Base-by-base conservation (phyloP, 306 rosid genomes). In the Vicia villosa region DNA sequence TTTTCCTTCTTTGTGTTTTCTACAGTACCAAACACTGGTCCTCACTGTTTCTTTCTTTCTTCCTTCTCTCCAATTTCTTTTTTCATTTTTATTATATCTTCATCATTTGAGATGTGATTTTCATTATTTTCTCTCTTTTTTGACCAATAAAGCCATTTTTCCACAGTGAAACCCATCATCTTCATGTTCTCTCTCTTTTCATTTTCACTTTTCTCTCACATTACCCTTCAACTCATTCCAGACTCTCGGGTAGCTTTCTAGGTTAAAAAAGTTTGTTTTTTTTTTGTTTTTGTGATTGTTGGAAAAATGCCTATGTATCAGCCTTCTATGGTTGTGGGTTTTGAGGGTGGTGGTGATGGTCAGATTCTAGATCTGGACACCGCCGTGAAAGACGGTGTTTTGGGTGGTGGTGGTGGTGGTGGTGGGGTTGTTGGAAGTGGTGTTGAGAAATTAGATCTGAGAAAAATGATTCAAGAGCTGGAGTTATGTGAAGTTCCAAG, bases 361-460 rank as follows among this genome's bases (percentile, higher is more conserved):
- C 87, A 80, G 75, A 83, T 89, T 79, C 82, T 89, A 79, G 96
- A 89, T 89, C 89, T 89, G 86, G 91, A 82, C 63, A 82, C 96
- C 8, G 89, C 96, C 17, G 89, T 89, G 16, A 89, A 89, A 42
- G 96, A 86, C 54, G 96, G 96, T 37, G 84, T 86, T 32, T 58
- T 86, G 32, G 91, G 89, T 10, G 86, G 89, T 6, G 85, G 80
- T 30, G 88, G 56, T 12, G 86, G 83, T 21, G 91, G 85, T 2
- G 91, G 83, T 1, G 91, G 83, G 1, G 75, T 69, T 68, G 82
- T 79, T 0, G 84, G 75, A 2, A 62, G 45, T 16, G 89, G 50
- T 36, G 69, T 81, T 41, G 89, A 86, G 81, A 86, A 86, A 63
- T 72, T 86, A 87, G 96, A 89, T 84, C 91, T 89, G 83, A 59